A percentile compares a stretch with the other conserved stretches of the same genome.
These are phyloP conservation scores for Gastrolobium villosum DNA, from an alignment of 306 rosid genomes.

Conservation along the genomic window DNA sequence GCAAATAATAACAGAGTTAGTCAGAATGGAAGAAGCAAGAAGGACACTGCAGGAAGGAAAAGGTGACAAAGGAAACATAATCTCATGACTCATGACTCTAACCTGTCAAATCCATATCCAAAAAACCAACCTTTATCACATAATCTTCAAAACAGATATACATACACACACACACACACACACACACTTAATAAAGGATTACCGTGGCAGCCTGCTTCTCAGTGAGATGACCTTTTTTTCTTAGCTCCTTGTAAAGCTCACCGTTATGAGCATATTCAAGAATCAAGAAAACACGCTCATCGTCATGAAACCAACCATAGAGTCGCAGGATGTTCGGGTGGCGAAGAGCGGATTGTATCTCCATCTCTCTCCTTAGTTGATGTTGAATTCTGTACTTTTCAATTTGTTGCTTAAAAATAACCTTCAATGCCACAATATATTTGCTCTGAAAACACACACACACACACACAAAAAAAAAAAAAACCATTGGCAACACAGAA, in stretches of 20 bases:
- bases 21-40: background rate
- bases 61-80: background rate
- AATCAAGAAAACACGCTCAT: conserved; percentile 75
- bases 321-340: conserved; percentile 79
- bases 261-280: conserved; percentile 91
- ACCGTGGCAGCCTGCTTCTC: conserved; percentile 90
- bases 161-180: background rate
- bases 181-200: background rate
- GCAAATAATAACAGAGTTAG: background rate
- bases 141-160: background rate
- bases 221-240: conserved; percentile 56
- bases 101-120: too few relatives aligned
- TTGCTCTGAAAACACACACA: conserved; percentile 57
- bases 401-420: conserved; percentile 78
- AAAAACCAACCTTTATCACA: too few relatives aligned
- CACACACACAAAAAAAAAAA: background rate
- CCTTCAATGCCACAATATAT: conserved; percentile 78
- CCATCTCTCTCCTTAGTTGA: conserved; percentile 85
- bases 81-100: background rate
- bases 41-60: background rate
- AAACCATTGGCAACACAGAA: background rate
- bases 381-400: conserved; percentile 78
- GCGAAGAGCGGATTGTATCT: conserved; percentile 70
- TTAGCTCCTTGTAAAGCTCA: conserved; percentile 77
- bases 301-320: conserved; percentile 86